Conservation (phyloP, 164 flowering plant genomes). For the Vitis vinifera region DNA sequence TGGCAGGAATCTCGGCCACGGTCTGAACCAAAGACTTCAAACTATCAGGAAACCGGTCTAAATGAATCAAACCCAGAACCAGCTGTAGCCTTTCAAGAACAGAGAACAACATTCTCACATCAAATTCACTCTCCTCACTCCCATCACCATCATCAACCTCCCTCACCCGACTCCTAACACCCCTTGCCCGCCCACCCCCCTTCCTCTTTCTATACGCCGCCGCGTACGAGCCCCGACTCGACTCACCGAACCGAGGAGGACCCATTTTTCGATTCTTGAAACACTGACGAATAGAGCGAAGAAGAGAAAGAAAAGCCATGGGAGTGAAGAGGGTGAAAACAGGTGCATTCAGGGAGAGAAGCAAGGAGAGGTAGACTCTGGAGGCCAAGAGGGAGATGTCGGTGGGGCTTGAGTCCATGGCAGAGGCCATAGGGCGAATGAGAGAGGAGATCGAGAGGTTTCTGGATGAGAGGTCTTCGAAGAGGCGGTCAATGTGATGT, state of each 20-base stretch:
- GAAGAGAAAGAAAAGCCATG: constrained; percentile 67
- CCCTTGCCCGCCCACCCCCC: constrained; percentile 24
- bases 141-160: constrained; percentile 19
- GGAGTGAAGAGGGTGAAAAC: constrained; percentile 84
- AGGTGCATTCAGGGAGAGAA: constrained; percentile 72
- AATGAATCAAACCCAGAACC: constrained; percentile 57
- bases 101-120: constrained; percentile 34
- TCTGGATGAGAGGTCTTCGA: constrained; percentile 49
- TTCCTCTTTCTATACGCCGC: constrained; percentile 26
- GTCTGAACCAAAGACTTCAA: constrained; percentile 78
- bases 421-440: constrained; percentile 34
- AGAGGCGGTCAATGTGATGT: constrained; percentile 27
- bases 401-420: constrained; percentile 60
- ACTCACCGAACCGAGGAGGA: not conserved
- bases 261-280: constrained; percentile 35
- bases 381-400: constrained; percentile 54
- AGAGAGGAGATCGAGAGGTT: constrained; percentile 49
- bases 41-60: constrained; percentile 78
- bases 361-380: constrained; percentile 60
- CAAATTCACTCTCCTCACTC: constrained; percentile 27
- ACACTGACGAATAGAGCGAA: constrained; percentile 59
- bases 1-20: constrained; percentile 55
- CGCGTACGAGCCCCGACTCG: not conserved
- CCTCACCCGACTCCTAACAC: not conserved
- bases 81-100: constrained; percentile 56